A percentile compares a stretch with the other conserved stretches of the same genome.
Conservation (phyloP, 768 basidiomycete genomes). For the Hypsizygus marmoreus region DNA sequence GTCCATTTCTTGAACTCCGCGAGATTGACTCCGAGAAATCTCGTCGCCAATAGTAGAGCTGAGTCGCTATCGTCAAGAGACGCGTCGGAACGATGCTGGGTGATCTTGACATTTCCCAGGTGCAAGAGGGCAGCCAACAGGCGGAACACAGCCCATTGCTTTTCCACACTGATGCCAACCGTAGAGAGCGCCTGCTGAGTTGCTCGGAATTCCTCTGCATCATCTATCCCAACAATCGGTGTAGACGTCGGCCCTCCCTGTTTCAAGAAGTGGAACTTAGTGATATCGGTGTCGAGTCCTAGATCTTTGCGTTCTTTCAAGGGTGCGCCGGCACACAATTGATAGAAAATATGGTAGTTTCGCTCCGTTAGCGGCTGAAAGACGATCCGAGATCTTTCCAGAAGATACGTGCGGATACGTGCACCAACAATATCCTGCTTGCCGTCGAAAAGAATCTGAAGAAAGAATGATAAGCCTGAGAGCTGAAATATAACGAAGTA, state of each 20-base stretch:
- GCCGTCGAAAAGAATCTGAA: slow-evolving; percentile 93
- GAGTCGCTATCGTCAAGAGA: slow-evolving; percentile 82
- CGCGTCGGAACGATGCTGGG: slow-evolving; percentile 78
- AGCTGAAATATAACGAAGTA: slow-evolving; percentile 5
- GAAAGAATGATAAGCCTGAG: slow-evolving; percentile 5
- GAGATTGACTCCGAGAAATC: slow-evolving; percentile 86
- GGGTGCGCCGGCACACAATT: slow-evolving; percentile 95
- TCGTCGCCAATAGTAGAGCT: slow-evolving; percentile 77
- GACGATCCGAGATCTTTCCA: slow-evolving; percentile 96
- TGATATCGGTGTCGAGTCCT: slow-evolving; percentile 82
- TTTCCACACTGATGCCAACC: slow-evolving; percentile 96
- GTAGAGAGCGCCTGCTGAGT: slow-evolving; percentile 96
- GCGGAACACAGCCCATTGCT: slow-evolving; percentile 97
- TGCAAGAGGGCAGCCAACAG: slow-evolving; percentile 92
- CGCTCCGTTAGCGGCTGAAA: slow-evolving; percentile 97
- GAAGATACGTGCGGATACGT: slow-evolving; percentile 95
- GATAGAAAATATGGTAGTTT: slow-evolving; percentile 99
- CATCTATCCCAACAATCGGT: slow-evolving; percentile 91
- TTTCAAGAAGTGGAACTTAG: slow-evolving; percentile 88
- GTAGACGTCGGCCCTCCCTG: slow-evolving; percentile 90
- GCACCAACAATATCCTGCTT: slow-evolving; percentile 97
- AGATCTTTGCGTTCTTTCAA: slow-evolving; percentile 94
- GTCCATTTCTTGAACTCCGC: slow-evolving; percentile 99
- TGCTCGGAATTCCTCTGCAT: slow-evolving; percentile 90
- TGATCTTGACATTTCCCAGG: slow-evolving; percentile 96